phyloP scores from a whole-genome alignment of 2,329 filamentous ascomycete species.

The Alternaria brassicicola region DNA sequence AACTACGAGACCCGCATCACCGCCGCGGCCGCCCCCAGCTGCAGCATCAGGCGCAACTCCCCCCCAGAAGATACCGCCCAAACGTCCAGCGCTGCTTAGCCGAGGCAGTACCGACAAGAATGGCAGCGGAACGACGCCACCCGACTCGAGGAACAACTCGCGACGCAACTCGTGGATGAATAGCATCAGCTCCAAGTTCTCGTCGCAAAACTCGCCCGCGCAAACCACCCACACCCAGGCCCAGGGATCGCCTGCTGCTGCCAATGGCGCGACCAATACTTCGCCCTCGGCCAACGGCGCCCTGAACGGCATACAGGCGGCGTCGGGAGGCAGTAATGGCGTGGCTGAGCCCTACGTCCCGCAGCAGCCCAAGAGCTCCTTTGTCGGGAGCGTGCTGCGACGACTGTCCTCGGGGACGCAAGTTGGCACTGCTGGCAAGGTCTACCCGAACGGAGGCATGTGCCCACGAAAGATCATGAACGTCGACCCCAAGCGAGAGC shows the following conservation, averaged over 20 bases:
- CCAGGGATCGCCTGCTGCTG: constrained; percentile 45
- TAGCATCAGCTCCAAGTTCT: constrained; percentile 91
- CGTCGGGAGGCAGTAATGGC: constrained; percentile 34
- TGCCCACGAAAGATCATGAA: constrained; percentile 86
- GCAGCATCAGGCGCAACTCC: constrained; percentile 17
- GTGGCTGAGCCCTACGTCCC: constrained; percentile 69
- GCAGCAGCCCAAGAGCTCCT: constrained; percentile 75
- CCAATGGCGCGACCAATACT: constrained; percentile 56
- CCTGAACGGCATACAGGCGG: constrained; percentile 49
- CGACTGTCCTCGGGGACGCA: constrained; percentile 71
- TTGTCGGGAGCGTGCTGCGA: constrained; percentile 80
- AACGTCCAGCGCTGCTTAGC: constrained; percentile 52
- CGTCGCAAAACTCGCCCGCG: constrained; percentile 57
- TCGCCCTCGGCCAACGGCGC: constrained; percentile 55
- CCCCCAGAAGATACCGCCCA: constrained; percentile 37
- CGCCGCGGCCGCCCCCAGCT: constrained; percentile 29
- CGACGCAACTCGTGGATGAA: constrained; percentile 88
- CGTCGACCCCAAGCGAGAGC: constrained; percentile 76
- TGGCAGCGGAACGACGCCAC: constrained; percentile 34
- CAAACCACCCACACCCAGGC: constrained; percentile 43
- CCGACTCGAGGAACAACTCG: constrained; percentile 35
- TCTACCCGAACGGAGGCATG: constrained; percentile 67
- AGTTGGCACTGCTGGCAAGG: constrained; percentile 56
- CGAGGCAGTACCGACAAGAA: constrained; percentile 50
- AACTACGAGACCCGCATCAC: constrained; percentile 36